These are phyloP conservation scores for Ascochyta clinopodiicola DNA, from an alignment of 2,329 filamentous ascomycete species.

Conservation along the genomic window DNA sequence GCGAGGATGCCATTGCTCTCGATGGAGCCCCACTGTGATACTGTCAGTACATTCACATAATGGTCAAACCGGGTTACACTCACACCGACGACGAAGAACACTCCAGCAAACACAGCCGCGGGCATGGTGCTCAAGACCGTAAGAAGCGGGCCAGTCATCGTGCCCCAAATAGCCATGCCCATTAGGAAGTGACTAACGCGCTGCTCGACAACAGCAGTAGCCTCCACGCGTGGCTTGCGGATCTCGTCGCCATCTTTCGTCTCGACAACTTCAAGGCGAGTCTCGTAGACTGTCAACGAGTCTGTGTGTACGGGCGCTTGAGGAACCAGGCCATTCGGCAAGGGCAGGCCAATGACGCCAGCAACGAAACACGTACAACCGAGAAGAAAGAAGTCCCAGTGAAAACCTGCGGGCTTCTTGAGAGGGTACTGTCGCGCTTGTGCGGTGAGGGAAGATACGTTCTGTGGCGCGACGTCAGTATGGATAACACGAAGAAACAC, in stretches of 20 bases:
- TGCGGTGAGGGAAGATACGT: constrained; percentile 60
- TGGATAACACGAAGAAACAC: neutral
- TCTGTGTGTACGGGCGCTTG: constrained; percentile 65
- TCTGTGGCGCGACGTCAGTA: constrained; percentile 32
- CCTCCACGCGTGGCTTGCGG: constrained; percentile 52
- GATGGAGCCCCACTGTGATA: constrained; percentile 50
- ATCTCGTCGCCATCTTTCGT: constrained; percentile 53
- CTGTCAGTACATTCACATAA: neutral
- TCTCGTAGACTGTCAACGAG: constrained; percentile 53
- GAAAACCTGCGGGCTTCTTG: constrained; percentile 62
- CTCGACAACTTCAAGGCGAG: constrained; percentile 44
- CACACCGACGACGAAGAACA: constrained; percentile 63
- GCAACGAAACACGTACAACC: constrained; percentile 61
- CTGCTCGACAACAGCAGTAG: constrained; percentile 59
- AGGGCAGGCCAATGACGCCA: constrained; percentile 59
- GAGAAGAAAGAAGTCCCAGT: constrained; percentile 65
- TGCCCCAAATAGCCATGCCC: constrained; percentile 60
- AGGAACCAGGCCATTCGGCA: constrained; percentile 62
- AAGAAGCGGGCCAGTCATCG: constrained; percentile 61
- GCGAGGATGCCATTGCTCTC: constrained; percentile 58
- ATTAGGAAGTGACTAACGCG: constrained; percentile 61
- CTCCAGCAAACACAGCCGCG: constrained; percentile 58
- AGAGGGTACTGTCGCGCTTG: constrained; percentile 61
- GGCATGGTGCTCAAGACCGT: constrained; percentile 60
- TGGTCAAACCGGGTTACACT: constrained; percentile 12